Conservation (phyloP, 2,329 filamentous ascomycete species). For the Fusarium multiceps region DNA sequence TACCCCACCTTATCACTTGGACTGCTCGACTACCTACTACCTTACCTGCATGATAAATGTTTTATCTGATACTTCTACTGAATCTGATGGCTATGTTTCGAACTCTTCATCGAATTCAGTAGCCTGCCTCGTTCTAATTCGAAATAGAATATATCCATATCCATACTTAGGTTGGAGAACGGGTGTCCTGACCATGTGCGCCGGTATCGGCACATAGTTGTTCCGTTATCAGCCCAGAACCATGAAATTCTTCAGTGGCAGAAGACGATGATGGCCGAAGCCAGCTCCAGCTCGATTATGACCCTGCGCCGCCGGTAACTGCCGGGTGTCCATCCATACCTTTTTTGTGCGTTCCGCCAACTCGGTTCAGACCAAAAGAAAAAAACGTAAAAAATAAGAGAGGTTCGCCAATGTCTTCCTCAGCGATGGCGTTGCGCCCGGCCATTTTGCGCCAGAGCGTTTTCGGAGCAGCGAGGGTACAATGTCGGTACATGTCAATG, state of each 20-base stretch:
- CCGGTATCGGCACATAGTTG: conserved; percentile 31
- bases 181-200: neutral
- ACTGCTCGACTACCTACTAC: neutral
- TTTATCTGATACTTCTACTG: neutral
- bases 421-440: conserved; percentile 38
- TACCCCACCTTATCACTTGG: conserved; percentile 9
- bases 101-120: neutral
- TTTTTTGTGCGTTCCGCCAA: conserved; percentile 1
- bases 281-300: conserved; percentile 42
- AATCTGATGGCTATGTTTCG: neutral
- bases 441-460: conserved; percentile 36
- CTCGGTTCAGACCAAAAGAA: neutral
- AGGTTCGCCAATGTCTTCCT: conserved; percentile 33
- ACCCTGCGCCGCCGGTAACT: conserved; percentile 42
- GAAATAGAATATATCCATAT: neutral
- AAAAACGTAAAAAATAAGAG: neutral
- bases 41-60: neutral
- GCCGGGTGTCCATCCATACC: conserved; percentile 21
- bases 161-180: neutral
- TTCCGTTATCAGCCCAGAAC: conserved; percentile 40
- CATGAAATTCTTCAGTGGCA: conserved; percentile 43
- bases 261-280: conserved; percentile 5
- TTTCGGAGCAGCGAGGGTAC: conserved; percentile 35
- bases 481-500: conserved; percentile 45
- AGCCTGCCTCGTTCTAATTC: neutral